Percentiles rank a stretch among this genome's conserved stretches.
These are phyloP conservation scores for Penicillium paradoxum DNA, from an alignment of 495 filamentous ascomycete genomes.

Conservation along the genomic window DNA sequence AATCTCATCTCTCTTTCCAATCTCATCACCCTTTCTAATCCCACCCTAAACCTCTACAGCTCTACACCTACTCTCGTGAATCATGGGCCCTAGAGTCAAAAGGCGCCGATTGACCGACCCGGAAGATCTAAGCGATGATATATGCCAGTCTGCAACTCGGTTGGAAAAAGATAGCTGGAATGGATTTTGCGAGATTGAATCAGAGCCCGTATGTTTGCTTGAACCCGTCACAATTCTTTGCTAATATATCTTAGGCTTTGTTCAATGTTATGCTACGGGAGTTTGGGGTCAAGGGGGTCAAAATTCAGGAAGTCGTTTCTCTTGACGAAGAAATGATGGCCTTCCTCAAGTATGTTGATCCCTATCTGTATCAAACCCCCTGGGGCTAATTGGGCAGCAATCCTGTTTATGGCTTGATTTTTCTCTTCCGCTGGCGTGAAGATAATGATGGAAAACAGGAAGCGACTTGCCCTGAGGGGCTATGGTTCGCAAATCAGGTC, in stretches of 20 bases:
- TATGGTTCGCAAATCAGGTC: conserved; percentile 97
- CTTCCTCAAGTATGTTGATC: conserved; percentile 53
- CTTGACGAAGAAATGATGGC: conserved; percentile 64
- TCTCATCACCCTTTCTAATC: not conserved
- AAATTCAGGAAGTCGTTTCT: conserved; percentile 72
- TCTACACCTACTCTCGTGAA: not conserved
- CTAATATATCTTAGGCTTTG: conserved; percentile 50
- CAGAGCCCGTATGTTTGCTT: conserved; percentile 67
- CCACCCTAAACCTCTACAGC: not conserved
- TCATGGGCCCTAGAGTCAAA: conserved; percentile 34
- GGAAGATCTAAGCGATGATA: conserved; percentile 19
- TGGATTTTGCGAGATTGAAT: conserved; percentile 87
- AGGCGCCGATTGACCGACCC: conserved; percentile 28
- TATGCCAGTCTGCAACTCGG: conserved; percentile 33
- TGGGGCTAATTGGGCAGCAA: conserved; percentile 38
- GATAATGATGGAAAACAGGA: conserved; percentile 55
- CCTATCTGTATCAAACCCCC: not conserved
- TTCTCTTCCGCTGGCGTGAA: conserved; percentile 68
- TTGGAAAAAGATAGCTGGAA: conserved; percentile 52
- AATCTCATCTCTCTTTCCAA: not conserved
- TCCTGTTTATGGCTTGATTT: conserved; percentile 77
- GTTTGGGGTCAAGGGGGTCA: conserved; percentile 68
- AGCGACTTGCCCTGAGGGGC: conserved; percentile 55
- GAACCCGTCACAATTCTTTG: not conserved
- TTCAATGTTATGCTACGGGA: conserved; percentile 80